Evolutionary conservation across 208 protist species (phyloP).

Genomic region (Blechomonas ayalai): DNA sequence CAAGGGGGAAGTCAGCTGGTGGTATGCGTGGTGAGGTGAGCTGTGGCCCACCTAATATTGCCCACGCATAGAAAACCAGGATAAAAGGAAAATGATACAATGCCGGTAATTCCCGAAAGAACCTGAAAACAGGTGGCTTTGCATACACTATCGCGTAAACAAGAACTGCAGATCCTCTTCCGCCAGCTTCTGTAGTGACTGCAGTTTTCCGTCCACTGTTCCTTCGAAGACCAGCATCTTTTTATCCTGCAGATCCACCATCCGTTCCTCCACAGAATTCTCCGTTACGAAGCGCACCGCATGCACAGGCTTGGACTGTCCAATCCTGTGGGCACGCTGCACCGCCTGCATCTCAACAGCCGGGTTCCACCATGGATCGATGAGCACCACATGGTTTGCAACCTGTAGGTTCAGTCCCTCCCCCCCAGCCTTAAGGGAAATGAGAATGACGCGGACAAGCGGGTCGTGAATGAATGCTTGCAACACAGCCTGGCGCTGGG

Average conservation of each 20-base stretch:
- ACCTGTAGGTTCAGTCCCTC: slow-evolving; percentile 98
- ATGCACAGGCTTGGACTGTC: slow-evolving; percentile 94
- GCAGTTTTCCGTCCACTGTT: slow-evolving; percentile 87
- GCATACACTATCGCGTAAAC: slow-evolving; percentile 60
- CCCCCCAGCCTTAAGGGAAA: slow-evolving; percentile 98
- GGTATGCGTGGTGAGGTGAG: too few species aligned
- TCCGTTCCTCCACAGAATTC: slow-evolving; percentile 84
- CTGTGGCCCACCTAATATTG: too few species aligned
- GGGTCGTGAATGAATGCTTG: slow-evolving; percentile 74
- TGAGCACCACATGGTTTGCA: slow-evolving; percentile 98
- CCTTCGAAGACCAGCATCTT: slow-evolving; percentile 93
- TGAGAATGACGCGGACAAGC: slow-evolving; percentile 93
- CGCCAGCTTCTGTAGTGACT: slow-evolving; percentile 69
- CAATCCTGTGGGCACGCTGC: slow-evolving; percentile 97
- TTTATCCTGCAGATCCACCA: slow-evolving; percentile 90
- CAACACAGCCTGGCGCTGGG: slow-evolving; percentile 76
- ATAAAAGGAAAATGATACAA: too few species aligned
- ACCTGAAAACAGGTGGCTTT: background rate
- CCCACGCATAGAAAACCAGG: too few species aligned
- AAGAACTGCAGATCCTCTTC: slow-evolving; percentile 88
- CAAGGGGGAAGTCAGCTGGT: too few species aligned
- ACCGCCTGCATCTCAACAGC: slow-evolving; percentile 98
- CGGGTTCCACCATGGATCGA: slow-evolving; percentile 98
- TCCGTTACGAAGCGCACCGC: slow-evolving; percentile 96
- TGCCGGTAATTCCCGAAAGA: too few species aligned